Evolutionary conservation across 352 stramenopile genomes (phyloP).

Genomic region (Phytophthora kernoviae): DNA sequence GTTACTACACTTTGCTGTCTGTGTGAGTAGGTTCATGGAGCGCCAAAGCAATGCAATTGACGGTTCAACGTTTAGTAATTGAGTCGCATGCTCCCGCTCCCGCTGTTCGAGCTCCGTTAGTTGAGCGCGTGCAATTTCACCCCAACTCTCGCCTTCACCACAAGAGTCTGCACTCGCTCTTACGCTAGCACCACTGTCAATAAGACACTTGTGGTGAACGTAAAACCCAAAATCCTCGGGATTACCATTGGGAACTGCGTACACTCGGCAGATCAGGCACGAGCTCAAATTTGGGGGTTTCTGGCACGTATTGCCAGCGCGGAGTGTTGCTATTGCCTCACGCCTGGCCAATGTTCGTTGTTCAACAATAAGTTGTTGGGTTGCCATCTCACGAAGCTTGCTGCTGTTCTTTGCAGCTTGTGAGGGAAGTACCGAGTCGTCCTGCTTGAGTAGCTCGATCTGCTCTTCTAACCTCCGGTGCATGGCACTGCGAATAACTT

Average conservation of each 20-base stretch:
- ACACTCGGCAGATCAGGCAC: slow-evolving; percentile 14
- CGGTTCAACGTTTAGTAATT: background rate
- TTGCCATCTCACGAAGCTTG: background rate
- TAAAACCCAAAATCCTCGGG: background rate
- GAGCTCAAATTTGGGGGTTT: background rate
- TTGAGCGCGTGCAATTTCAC: background rate
- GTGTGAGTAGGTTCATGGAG: background rate
- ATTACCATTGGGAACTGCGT: background rate
- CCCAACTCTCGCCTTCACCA: slow-evolving; percentile 1
- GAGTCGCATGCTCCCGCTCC: background rate
- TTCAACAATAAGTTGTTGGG: slow-evolving; percentile 3
- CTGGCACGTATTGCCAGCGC: background rate
- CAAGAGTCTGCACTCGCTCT: background rate
- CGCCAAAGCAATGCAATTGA: slow-evolving; percentile 3
- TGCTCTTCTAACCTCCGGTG: slow-evolving; percentile 17
- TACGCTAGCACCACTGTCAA: background rate
- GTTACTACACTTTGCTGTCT: too few relatives aligned
- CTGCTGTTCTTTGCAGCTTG: slow-evolving; percentile 2
- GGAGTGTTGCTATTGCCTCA: slow-evolving; percentile 6
- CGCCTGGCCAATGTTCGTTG: slow-evolving; percentile 2
- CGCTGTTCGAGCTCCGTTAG: slow-evolving; percentile 3
- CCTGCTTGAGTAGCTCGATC: background rate
- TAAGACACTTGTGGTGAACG: slow-evolving; percentile 7
- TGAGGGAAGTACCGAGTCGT: background rate
- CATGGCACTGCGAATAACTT: slow-evolving; percentile 21